These are phyloP conservation scores for Triticum dicoccoides DNA, from an alignment of 176 grass and related monocot genomes.

Conservation along the genomic window DNA sequence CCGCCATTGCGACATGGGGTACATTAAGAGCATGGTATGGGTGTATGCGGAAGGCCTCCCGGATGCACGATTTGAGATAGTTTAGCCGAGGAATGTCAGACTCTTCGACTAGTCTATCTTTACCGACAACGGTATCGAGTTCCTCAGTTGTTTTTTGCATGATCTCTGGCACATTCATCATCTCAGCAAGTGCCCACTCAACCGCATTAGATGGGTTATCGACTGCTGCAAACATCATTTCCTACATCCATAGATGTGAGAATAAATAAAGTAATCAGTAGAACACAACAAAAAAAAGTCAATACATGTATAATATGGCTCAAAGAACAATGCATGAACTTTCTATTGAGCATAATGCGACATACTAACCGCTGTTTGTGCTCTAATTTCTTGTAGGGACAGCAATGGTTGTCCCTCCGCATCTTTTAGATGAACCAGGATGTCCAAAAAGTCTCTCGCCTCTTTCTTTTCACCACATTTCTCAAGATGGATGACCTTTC, in stretches of 20 bases:
- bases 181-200: no score
- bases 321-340: not conserved
- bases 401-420: not conserved
- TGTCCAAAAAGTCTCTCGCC: not conserved
- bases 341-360: accelerated
- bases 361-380: not conserved
- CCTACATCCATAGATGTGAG: not conserved
- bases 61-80: not conserved
- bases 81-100: not conserved
- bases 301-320: not conserved
- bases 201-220: not conserved
- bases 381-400: not conserved
- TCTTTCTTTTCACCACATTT: not conserved
- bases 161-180: not conserved
- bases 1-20: not conserved
- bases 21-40: not conserved
- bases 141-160: not conserved
- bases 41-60: not conserved
- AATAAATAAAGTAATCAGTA: not conserved
- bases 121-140: not conserved
- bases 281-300: no score
- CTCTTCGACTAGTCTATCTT: not conserved
- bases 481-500: not conserved
- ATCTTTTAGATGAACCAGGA: not conserved
- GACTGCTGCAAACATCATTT: not conserved